A percentile compares a stretch with the other conserved stretches of the same genome.
Conservation (phyloP, 768 basidiomycete genomes). For the Agrocybe praecox region DNA sequence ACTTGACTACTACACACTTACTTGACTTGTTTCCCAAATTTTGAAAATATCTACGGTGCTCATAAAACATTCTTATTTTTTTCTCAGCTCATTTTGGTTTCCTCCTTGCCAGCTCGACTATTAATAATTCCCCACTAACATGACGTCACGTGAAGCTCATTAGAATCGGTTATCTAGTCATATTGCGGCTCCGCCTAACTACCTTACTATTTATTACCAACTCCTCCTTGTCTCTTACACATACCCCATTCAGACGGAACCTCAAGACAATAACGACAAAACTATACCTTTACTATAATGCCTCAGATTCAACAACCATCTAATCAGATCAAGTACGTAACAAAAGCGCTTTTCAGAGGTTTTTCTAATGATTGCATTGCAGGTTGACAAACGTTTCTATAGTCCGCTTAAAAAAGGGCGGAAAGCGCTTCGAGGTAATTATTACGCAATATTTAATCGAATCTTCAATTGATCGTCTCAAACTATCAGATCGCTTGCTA, state of each 20-base stretch:
- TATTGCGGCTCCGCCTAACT: conserved; percentile 1
- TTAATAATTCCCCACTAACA: not conserved
- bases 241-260: not conserved
- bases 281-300: conserved; percentile 31
- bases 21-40: no score
- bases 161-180: conserved; percentile 4
- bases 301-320: conserved; percentile 80
- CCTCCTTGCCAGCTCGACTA: no score
- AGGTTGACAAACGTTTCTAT: conserved; percentile 97
- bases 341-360: not conserved
- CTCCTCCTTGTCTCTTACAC: not conserved
- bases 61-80: no score
- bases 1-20: no score
- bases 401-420: conserved; percentile 94
- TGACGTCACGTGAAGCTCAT: conserved; percentile 23
- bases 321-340: conserved; percentile 79
- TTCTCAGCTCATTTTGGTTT: no score
- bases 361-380: conserved; percentile 14
- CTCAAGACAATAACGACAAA: not conserved
- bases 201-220: no score
- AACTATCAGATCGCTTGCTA: conserved; percentile 85
- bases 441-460: not conserved
- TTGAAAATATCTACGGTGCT: no score
- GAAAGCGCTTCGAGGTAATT: conserved; percentile 92
- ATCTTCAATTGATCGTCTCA: conserved; percentile 3